Evolutionary conservation across 1,284 basidiomycete species (phyloP).

Genomic region (Ganoderma boninense): DNA sequence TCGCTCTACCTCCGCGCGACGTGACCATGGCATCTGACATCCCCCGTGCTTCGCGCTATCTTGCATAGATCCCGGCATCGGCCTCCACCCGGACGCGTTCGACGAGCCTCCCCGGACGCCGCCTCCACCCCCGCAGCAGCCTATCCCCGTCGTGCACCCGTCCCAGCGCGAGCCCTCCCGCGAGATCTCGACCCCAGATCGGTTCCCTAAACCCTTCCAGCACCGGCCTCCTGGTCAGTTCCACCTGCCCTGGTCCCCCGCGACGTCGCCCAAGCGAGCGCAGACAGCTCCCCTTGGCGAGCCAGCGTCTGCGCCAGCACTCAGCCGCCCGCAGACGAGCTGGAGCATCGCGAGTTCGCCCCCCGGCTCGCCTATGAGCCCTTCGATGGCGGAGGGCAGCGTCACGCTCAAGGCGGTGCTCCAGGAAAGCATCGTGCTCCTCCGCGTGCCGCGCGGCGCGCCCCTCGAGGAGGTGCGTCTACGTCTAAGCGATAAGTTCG

Average conservation of each 20-base stretch:
- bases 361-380: slow-evolving; percentile 21
- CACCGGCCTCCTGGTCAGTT: slow-evolving; percentile 43
- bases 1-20: neutral
- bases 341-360: slow-evolving; percentile 16
- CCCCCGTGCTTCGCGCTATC: slow-evolving; percentile 4
- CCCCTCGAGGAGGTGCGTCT: slow-evolving; percentile 59
- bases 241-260: slow-evolving; percentile 42
- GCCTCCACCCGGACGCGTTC: slow-evolving; percentile 18
- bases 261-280: slow-evolving; percentile 35
- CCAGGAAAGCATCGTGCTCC: slow-evolving; percentile 65
- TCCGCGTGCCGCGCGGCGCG: slow-evolving; percentile 58
- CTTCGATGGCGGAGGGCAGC: slow-evolving; percentile 31
- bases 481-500: slow-evolving; percentile 69
- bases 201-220: slow-evolving; percentile 44
- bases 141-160: slow-evolving; percentile 13
- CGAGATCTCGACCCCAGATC: slow-evolving; percentile 37
- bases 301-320: neutral
- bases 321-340: slow-evolving; percentile 1
- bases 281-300: slow-evolving; percentile 18
- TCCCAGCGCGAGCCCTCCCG: slow-evolving; percentile 12
- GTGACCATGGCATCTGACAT: slow-evolving; percentile 13
- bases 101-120: slow-evolving; percentile 26
- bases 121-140: slow-evolving; percentile 20
- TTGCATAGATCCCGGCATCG: slow-evolving; percentile 34
- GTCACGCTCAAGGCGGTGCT: slow-evolving; percentile 72